Evolutionary conservation across 192 early-diverging fungal species (phyloP).

Genomic region (Nowakowskiella sp.): DNA sequence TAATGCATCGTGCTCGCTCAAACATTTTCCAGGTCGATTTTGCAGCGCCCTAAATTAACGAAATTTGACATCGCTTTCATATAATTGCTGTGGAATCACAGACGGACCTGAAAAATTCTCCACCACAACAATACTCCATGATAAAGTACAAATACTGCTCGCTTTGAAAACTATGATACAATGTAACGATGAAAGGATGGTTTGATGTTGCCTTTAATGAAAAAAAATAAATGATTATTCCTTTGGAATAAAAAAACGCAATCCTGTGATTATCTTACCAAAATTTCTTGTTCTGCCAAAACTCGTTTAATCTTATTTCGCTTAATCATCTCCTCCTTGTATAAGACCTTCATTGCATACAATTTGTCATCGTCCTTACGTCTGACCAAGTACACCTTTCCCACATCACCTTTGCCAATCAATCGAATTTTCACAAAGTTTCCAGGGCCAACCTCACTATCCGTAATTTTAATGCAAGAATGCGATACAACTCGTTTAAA

Average conservation of each 20-base stretch:
- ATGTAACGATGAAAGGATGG: conserved; percentile 84
- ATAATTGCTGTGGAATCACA: not conserved
- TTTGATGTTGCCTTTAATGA: conserved; percentile 57
- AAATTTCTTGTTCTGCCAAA: conserved; percentile 91
- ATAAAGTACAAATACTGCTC: conserved; percentile 80
- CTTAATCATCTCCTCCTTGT: conserved; percentile 95
- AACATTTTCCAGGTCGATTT: conserved; percentile 75
- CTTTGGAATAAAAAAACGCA: conserved; percentile 7
- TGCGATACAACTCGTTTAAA: conserved; percentile 74
- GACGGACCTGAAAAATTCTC: conserved; percentile 71
- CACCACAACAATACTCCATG: conserved; percentile 83
- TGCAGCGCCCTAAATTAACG: conserved; percentile 54
- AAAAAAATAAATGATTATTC: not conserved
- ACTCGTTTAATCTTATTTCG: conserved; percentile 98
- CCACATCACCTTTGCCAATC: conserved; percentile 96
- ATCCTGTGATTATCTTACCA: conserved; percentile 27
- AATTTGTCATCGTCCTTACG: conserved; percentile 71
- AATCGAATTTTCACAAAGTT: conserved; percentile 83
- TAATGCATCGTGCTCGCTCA: conserved; percentile 81
- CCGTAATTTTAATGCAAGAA: conserved; percentile 71
- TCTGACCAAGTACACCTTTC: conserved; percentile 89
- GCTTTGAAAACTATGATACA: conserved; percentile 86
- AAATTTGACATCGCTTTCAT: conserved; percentile 1
- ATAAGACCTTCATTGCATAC: conserved; percentile 96
- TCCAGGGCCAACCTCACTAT: conserved; percentile 74